A percentile compares a stretch with the other conserved stretches of the same genome.
Evolutionary conservation across 1,284 basidiomycete species (phyloP).

Genomic region (Pyrrhoderma noxium): DNA sequence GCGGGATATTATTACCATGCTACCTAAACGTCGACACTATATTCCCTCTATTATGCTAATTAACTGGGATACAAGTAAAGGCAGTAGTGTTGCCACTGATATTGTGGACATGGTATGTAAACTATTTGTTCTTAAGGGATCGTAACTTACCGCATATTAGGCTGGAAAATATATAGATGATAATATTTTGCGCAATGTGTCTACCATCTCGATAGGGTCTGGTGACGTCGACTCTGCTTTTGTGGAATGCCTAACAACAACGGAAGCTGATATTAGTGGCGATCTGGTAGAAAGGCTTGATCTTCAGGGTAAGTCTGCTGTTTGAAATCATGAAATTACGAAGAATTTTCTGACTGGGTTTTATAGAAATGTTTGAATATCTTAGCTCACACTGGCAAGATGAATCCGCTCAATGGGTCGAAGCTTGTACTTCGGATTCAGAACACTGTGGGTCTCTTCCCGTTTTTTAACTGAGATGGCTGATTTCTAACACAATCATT

Average conservation of each 20-base stretch:
- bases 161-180: conserved; percentile 38
- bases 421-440: conserved; percentile 38
- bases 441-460: conserved; percentile 40
- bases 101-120: conserved; percentile 44
- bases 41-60: conserved; percentile 52
- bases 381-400: conserved; percentile 42
- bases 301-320: conserved; percentile 36
- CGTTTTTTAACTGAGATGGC: background rate
- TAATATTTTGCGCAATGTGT: conserved; percentile 34
- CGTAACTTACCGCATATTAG: conserved; percentile 27
- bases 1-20: conserved; percentile 47
- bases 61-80: conserved; percentile 44
- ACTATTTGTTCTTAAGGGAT: conserved; percentile 15
- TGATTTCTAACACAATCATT: no score
- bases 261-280: conserved; percentile 50
- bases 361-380: conserved; percentile 39
- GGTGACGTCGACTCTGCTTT: conserved; percentile 52
- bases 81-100: conserved; percentile 32
- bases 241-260: conserved; percentile 30
- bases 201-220: conserved; percentile 42
- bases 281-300: conserved; percentile 41
- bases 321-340: background rate
- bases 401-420: conserved; percentile 47
- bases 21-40: conserved; percentile 49
- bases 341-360: conserved; percentile 5